Evolutionary conservation across 768 basidiomycete species (phyloP).

Genomic region (Kwoniella shandongensis): DNA sequence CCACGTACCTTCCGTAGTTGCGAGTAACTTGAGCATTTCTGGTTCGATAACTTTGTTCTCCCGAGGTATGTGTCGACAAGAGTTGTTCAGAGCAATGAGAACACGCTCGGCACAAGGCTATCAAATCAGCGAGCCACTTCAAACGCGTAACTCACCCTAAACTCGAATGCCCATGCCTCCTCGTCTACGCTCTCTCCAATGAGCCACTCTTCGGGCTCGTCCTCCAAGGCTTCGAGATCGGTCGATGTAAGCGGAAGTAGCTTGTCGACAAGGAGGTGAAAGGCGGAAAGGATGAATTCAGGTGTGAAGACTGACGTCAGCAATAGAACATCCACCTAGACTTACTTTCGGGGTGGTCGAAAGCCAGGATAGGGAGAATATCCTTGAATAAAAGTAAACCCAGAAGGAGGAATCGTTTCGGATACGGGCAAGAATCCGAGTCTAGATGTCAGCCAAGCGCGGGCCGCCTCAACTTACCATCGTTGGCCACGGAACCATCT

Average conservation of each 20-base stretch:
- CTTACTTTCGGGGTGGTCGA: conserved; percentile 47
- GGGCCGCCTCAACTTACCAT: conserved; percentile 33
- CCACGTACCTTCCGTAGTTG: conserved; percentile 35
- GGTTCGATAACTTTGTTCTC: conserved; percentile 43
- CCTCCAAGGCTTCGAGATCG: conserved; percentile 80
- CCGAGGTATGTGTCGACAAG: conserved; percentile 37
- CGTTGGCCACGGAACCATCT: conserved; percentile 41
- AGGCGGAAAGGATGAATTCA: conserved; percentile 43
- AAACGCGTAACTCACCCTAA: conserved; percentile 63
- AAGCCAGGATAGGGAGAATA: conserved; percentile 46
- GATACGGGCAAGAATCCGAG: conserved; percentile 37
- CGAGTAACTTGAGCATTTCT: conserved; percentile 40
- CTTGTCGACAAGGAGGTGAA: conserved; percentile 69
- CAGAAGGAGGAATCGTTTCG: conserved; percentile 50
- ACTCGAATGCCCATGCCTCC: conserved; percentile 90
- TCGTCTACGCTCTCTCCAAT: conserved; percentile 83
- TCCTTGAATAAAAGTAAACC: conserved; percentile 53
- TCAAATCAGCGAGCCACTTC: conserved; percentile 2
- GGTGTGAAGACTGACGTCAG: conserved; percentile 47
- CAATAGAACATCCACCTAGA: not conserved
- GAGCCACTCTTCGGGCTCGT: conserved; percentile 93
- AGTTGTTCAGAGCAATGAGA: conserved; percentile 62
- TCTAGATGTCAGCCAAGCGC: conserved; percentile 27
- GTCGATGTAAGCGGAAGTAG: conserved; percentile 79
- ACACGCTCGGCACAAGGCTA: conserved; percentile 95